These are phyloP conservation scores for Cryptococcus floricola DNA, from an alignment of 1,284 basidiomycete genomes.

Conservation along the genomic window DNA sequence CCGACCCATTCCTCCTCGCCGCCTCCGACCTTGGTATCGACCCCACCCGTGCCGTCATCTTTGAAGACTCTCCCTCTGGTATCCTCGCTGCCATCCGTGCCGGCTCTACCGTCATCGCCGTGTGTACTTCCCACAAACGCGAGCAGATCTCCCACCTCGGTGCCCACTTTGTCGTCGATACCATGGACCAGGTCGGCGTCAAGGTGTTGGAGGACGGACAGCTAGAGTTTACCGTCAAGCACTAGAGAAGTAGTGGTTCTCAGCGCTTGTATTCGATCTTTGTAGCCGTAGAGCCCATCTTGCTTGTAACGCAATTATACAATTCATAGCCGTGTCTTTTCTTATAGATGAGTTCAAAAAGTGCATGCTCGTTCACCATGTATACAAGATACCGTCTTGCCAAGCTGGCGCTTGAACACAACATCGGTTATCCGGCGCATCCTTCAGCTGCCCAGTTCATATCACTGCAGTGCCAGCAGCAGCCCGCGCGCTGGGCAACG, in stretches of 20 bases:
- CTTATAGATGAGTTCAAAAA: neutral
- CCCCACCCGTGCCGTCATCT: slow-evolving; percentile 57
- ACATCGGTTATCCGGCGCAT: no score
- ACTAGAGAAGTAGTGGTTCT: slow-evolving; percentile 9
- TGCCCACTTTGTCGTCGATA: slow-evolving; percentile 64
- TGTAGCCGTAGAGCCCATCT: neutral
- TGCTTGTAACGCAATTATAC: neutral
- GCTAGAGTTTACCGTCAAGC: slow-evolving; percentile 30
- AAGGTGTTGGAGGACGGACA: slow-evolving; percentile 34
- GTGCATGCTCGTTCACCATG: no score
- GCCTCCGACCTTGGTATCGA: slow-evolving; percentile 65
- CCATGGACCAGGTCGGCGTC: slow-evolving; percentile 59
- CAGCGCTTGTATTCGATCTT: neutral
- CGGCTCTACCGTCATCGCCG: slow-evolving; percentile 69
- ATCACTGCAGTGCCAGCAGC: no score
- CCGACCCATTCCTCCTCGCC: slow-evolving; percentile 71
- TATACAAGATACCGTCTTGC: no score
- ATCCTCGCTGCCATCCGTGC: slow-evolving; percentile 68
- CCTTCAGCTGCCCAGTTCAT: no score
- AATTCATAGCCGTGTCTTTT: neutral
- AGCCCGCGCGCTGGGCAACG: no score
- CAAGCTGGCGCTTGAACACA: no score
- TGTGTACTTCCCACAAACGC: slow-evolving; percentile 57
- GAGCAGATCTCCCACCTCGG: slow-evolving; percentile 62
- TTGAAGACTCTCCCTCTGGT: slow-evolving; percentile 70